Base-by-base conservation (phyloP, 2,329 filamentous ascomycete genomes). In the Hymenoscyphus linearis region DNA sequence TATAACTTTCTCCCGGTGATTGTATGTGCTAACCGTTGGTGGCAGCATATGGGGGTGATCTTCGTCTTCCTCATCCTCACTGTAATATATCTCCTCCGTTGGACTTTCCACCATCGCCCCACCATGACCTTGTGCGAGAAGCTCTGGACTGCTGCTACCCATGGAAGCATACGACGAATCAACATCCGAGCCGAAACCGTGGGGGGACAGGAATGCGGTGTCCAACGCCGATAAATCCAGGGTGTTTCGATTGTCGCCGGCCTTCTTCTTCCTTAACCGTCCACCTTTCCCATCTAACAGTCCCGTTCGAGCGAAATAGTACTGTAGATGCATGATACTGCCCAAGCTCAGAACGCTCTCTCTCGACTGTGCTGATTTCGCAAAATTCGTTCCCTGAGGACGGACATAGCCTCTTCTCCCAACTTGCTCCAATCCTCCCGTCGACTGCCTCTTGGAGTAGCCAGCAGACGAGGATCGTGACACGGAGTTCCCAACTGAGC, bases 1-100 rank as follows among this genome's bases (percentile, higher is more conserved):
- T 25, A 96, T 82, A 61, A 88, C 87, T 69, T 92, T 90, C 63
- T 91, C 88, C 68, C 89, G 88, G 70, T 92, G 86, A 67, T 90
- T 92, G 75, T 98, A 99, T 2, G 95, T 99, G 80, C 93, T 97
- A 47, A 93, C 91, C 0, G 95, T 99, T 0, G 95, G 95, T n/a
- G 95, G 93, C 3, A 97, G 85, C 85, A 99, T 93, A 63, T 88
- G 83, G 34, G 85, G 83, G 62, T 91, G 89, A 22, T 81, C 80
- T 70, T 84, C 83, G 47, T 58, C 56, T 22, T 50, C 44, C 22
- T 31, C 31, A 58, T 86, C 84, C 52, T 85, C 77, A 55, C 72
- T 75, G 64, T 71, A 74, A 56, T 69, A 84, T 27, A 80, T 80
- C 75, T 76, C 70, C 27, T 78, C 74, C 74, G 67, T 65, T 50